phyloP scores from a whole-genome alignment of 768 basidiomycete genomes.

The Boletus sp. region DNA sequence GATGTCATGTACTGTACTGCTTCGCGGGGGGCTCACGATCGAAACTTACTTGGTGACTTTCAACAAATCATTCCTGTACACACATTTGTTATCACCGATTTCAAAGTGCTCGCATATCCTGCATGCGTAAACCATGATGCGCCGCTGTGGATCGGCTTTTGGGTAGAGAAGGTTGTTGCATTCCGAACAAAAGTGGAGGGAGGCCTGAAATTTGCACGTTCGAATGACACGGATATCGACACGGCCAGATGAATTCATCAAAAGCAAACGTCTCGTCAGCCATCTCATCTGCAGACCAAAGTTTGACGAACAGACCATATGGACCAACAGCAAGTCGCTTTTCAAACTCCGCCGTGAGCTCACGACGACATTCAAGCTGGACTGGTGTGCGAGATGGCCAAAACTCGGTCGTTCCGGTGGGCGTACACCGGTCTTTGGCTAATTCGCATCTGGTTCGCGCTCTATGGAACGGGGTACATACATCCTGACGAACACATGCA shows the following conservation, averaged over 20 bases:
- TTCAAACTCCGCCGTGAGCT: slow-evolving; percentile 28
- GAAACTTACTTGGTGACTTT: slow-evolving; percentile 81
- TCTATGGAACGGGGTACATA: slow-evolving; percentile 36
- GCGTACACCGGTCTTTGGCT: slow-evolving; percentile 26
- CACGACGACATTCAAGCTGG: not conserved
- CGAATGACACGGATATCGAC: not conserved
- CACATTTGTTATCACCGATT: slow-evolving; percentile 80
- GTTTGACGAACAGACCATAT: slow-evolving; percentile 27
- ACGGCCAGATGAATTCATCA: not conserved
- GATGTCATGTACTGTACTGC: not conserved
- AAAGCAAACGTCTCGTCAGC: slow-evolving; percentile 16
- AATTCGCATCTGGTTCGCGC: slow-evolving; percentile 28
- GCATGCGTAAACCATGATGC: slow-evolving; percentile 87
- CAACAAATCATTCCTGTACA: slow-evolving; percentile 90
- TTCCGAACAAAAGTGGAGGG: slow-evolving; percentile 88
- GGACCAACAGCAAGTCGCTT: slow-evolving; percentile 12
- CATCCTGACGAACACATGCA: slow-evolving; percentile 43
- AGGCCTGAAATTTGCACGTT: slow-evolving; percentile 47
- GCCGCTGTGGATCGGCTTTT: slow-evolving; percentile 81
- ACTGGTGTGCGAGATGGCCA: slow-evolving; percentile 7
- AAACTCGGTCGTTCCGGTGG: slow-evolving; percentile 13
- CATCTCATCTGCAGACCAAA: not conserved
- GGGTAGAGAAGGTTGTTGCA: slow-evolving; percentile 96
- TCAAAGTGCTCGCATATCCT: slow-evolving; percentile 88
- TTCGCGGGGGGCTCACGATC: not conserved